These are phyloP conservation scores for Saccharomycopsis javanensis DNA, from an alignment of 805 yeast species.

Conservation along the genomic window DNA sequence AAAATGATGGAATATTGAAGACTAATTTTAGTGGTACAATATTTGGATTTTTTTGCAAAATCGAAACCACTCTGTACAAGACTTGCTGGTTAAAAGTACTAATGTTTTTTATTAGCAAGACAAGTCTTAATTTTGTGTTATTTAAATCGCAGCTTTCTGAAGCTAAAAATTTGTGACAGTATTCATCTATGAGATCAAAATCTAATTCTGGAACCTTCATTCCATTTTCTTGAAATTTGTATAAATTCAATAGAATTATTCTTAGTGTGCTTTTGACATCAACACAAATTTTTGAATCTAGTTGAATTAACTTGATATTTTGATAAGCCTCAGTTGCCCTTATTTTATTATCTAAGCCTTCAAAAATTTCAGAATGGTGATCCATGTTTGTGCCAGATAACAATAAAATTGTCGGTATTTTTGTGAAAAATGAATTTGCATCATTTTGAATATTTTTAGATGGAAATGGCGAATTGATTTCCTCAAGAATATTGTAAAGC, in stretches of 20 bases:
- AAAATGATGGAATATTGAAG: conserved; percentile 12
- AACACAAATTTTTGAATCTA: conserved; percentile 13
- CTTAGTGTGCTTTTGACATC: conserved; percentile 8
- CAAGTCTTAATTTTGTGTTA: conserved; percentile 9
- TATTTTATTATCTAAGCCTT: not conserved
- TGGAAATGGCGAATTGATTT: not conserved
- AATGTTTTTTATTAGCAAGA: conserved; percentile 12
- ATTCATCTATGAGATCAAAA: conserved; percentile 10
- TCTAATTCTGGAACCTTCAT: conserved; percentile 2
- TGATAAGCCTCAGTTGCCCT: not conserved
- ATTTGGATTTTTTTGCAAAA: conserved; percentile 5
- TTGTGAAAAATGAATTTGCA: not conserved
- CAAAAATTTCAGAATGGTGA: conserved; percentile 6
- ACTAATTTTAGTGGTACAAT: conserved; percentile 11
- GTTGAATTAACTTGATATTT: conserved; percentile 7
- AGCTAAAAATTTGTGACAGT: not conserved
- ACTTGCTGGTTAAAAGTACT: conserved; percentile 12
- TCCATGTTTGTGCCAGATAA: conserved; percentile 15
- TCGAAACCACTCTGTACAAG: conserved; percentile 1
- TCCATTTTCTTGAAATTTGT: not conserved
- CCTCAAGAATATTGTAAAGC: conserved; percentile 2
- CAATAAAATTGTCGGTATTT: conserved; percentile 10
- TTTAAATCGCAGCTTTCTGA: not conserved
- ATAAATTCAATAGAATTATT: conserved; percentile 2
- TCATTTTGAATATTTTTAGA: not conserved